A percentile compares a stretch with the other conserved stretches of the same genome.
These are phyloP conservation scores for Inonotus obliquus DNA, from an alignment of 1,284 basidiomycete genomes.

Conservation along the genomic window DNA sequence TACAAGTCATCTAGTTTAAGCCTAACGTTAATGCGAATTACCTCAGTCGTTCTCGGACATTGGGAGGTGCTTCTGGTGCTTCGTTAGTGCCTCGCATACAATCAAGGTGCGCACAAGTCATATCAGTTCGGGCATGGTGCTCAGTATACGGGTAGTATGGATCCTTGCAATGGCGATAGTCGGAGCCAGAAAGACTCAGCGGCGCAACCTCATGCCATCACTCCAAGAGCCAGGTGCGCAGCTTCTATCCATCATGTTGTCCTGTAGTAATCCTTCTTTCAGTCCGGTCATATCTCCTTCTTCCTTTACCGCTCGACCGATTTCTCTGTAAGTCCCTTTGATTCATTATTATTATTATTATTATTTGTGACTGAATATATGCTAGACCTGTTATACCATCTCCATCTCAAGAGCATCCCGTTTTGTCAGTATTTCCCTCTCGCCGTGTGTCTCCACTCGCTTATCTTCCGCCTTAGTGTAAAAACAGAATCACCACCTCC, in stretches of 20 bases:
- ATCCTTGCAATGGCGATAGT: constrained; percentile 18
- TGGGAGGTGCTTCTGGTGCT: neutral
- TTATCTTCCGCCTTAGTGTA: neutral
- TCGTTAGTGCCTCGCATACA: constrained; percentile 7
- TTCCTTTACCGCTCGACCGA: neutral
- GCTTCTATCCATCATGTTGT: neutral
- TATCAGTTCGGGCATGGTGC: constrained; percentile 19
- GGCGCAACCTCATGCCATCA: constrained; percentile 42
- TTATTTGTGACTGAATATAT: neutral
- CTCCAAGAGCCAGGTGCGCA: constrained; percentile 45
- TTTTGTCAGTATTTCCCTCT: constrained; percentile 1
- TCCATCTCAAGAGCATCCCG: neutral
- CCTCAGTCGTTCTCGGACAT: constrained; percentile 6
- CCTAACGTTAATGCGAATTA: neutral
- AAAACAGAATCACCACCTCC: constrained; percentile 13
- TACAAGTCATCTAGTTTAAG: neutral
- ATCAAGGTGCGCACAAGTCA: constrained; percentile 24
- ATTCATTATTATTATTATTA: too few species aligned
- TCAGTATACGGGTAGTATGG: neutral
- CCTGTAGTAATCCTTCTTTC: constrained; percentile 11
- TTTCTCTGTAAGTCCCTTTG: constrained; percentile 1
- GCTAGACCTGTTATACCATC: constrained; percentile 9
- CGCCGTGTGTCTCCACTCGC: neutral
- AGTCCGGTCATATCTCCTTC: constrained; percentile 2
- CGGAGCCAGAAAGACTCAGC: constrained; percentile 14